Percentiles rank a stretch among this genome's conserved stretches.
These are phyloP conservation scores for Bryum argenteum DNA, from an alignment of 225 moss, liverwort and hornwort genomes.

Conservation along the genomic window DNA sequence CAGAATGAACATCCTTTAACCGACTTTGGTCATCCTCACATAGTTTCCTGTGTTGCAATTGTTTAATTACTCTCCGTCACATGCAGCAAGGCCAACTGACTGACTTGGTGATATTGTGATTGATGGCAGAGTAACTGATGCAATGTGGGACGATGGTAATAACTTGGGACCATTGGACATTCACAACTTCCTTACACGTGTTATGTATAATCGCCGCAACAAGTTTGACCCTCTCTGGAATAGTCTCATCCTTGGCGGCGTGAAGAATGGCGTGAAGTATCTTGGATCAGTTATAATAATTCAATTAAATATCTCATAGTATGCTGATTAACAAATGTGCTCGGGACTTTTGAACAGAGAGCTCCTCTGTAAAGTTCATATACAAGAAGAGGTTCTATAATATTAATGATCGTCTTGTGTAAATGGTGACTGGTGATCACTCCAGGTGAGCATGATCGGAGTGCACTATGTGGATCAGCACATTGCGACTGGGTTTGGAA, in stretches of 20 bases:
- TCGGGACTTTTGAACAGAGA: not conserved
- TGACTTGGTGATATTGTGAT: conserved; percentile 1
- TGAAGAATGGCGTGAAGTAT: conserved; percentile 82
- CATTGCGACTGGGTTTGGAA: conserved; percentile 88
- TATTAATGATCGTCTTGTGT: not conserved
- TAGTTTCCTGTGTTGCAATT: conserved; percentile 11
- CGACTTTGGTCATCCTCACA: not conserved
- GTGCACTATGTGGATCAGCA: conserved; percentile 88
- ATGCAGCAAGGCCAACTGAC: not conserved
- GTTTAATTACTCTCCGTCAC: not conserved
- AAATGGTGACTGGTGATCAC: conserved; percentile 8
- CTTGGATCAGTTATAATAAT: conserved; percentile 49
- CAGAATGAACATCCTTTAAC: not conserved
- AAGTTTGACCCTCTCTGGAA: conserved; percentile 96
- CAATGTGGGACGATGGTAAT: conserved; percentile 98
- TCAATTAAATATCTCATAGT: not conserved
- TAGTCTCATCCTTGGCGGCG: conserved; percentile 81
- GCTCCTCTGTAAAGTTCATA: too few relatives aligned
- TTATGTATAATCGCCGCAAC: conserved; percentile 94
- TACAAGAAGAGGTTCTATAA: not conserved
- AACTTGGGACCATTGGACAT: conserved; percentile 80
- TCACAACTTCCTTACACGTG: conserved; percentile 80
- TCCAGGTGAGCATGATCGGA: conserved; percentile 91
- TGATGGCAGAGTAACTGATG: conserved; percentile 68
- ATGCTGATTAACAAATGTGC: not conserved